These are phyloP conservation scores for Cryptococcus wingfieldii DNA, from an alignment of 1,284 basidiomycete genomes.

Conservation along the genomic window DNA sequence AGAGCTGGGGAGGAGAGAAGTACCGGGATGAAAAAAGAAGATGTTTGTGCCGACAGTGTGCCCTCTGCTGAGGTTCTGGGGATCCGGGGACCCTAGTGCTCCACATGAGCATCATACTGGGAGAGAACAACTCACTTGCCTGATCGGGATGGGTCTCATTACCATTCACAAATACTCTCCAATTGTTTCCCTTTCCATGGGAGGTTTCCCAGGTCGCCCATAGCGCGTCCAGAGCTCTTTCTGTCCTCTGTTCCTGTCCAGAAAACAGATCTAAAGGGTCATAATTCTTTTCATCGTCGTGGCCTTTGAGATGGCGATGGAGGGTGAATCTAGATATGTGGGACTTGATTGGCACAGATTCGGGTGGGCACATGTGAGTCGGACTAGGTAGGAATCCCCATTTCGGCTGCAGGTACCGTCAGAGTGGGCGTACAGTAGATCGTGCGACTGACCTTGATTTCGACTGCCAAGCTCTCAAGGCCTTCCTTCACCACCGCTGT, in stretches of 20 bases:
- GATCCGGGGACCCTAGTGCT: constrained; percentile 10
- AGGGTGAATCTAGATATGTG: constrained; percentile 80
- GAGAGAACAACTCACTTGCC: constrained; percentile 50
- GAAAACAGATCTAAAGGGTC: constrained; percentile 87
- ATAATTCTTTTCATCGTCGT: constrained; percentile 50
- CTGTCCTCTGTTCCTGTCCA: constrained; percentile 57
- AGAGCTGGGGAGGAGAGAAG: constrained; percentile 60
- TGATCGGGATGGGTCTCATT: constrained; percentile 58
- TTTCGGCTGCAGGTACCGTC: constrained; percentile 64
- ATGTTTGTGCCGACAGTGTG: constrained; percentile 10
- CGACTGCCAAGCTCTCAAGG: constrained; percentile 58
- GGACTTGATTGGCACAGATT: constrained; percentile 60
- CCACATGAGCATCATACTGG: not conserved
- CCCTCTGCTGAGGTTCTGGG: constrained; percentile 3
- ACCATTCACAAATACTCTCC: constrained; percentile 70
- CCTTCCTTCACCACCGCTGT: not conserved
- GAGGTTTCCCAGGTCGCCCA: constrained; percentile 67
- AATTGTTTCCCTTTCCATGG: constrained; percentile 66
- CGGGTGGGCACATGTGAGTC: constrained; percentile 57
- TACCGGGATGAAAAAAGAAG: constrained; percentile 52
- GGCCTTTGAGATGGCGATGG: constrained; percentile 62
- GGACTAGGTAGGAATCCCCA: constrained; percentile 79
- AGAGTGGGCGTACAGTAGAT: not conserved
- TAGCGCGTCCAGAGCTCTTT: constrained; percentile 63
- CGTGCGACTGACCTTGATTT: constrained; percentile 69